Percentiles rank a stretch among this genome's conserved stretches.
Evolutionary conservation across 1,139 yeast genomes (phyloP).

Genomic region (Magnusiomyces fungicola): DNA sequence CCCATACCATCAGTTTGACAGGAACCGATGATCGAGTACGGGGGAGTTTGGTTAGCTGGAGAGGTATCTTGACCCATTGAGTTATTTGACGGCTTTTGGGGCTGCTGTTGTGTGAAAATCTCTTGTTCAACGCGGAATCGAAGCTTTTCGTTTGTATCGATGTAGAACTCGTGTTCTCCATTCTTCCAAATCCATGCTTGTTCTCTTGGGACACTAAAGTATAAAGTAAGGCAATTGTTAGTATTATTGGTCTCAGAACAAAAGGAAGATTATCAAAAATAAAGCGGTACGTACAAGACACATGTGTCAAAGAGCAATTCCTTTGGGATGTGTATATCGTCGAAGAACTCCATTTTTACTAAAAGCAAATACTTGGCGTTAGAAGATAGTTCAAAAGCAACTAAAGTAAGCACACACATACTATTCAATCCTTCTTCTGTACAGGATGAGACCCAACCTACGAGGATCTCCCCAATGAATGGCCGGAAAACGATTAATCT

Average conservation of each 20-base stretch:
- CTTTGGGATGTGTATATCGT: conserved; percentile 85
- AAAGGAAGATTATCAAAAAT: not conserved
- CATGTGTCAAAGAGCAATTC: conserved; percentile 74
- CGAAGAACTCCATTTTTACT: conserved; percentile 75
- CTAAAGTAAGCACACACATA: conserved; percentile 11
- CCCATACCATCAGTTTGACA: conserved; percentile 98
- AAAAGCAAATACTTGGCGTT: conserved; percentile 4
- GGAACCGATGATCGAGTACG: conserved; percentile 80
- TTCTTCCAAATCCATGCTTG: conserved; percentile 91
- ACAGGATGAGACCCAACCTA: conserved; percentile 90
- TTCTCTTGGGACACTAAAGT: conserved; percentile 40
- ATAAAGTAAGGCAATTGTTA: not conserved
- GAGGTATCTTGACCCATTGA: conserved; percentile 36
- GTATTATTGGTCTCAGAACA: conserved; percentile 19
- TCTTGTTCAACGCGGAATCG: conserved; percentile 89
- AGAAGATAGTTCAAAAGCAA: not conserved
- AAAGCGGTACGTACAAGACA: conserved; percentile 34
- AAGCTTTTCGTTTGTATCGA: conserved; percentile 86
- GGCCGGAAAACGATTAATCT: conserved; percentile 84
- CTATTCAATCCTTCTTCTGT: conserved; percentile 76
- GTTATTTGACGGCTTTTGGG: conserved; percentile 51
- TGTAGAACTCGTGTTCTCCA: conserved; percentile 58
- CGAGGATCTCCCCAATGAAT: conserved; percentile 85
- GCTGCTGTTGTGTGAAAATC: conserved; percentile 64
- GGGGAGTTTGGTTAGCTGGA: conserved; percentile 40